phyloP scores from a whole-genome alignment of 495 filamentous ascomycete species.

The Talaromyces trachyspermus region DNA sequence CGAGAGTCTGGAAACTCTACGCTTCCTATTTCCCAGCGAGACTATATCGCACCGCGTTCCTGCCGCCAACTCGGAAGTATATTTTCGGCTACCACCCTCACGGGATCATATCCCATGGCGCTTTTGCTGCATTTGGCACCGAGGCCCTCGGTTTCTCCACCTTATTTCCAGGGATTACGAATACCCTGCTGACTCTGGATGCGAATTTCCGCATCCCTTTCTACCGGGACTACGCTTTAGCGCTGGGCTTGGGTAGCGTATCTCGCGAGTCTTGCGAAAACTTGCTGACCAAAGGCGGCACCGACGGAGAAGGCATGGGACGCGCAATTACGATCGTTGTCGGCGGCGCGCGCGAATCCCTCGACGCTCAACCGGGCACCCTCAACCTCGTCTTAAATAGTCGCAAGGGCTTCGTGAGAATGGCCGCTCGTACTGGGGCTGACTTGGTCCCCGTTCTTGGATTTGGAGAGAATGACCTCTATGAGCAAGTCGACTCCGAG shows the following conservation, averaged over 20 bases:
- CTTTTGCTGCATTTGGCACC: conserved; percentile 86
- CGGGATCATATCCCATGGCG: conserved; percentile 93
- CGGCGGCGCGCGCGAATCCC: conserved; percentile 84
- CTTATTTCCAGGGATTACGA: conserved; percentile 94
- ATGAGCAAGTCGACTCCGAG: conserved; percentile 72
- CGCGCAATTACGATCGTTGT: conserved; percentile 94
- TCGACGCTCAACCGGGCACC: conserved; percentile 71
- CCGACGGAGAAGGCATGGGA: conserved; percentile 82
- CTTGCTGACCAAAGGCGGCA: conserved; percentile 67
- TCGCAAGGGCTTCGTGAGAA: conserved; percentile 87
- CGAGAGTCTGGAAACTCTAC: conserved; percentile 80
- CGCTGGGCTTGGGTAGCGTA: conserved; percentile 79
- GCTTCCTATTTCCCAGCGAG: conserved; percentile 86
- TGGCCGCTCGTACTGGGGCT: conserved; percentile 82
- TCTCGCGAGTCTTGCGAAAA: conserved; percentile 88
- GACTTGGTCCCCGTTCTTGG: conserved; percentile 85
- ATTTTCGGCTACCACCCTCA: conserved; percentile 98
- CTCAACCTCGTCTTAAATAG: conserved; percentile 70
- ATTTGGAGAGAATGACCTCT: conserved; percentile 94
- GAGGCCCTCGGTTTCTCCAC: conserved; percentile 83
- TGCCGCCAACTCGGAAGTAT: conserved; percentile 83
- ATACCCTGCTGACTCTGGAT: conserved; percentile 80
- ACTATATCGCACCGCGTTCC: conserved; percentile 70
- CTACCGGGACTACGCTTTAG: conserved; percentile 85
- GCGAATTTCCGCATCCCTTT: conserved; percentile 91